Base-by-base conservation (phyloP, 345 rosid genomes). In the Sonneratia alba region DNA sequence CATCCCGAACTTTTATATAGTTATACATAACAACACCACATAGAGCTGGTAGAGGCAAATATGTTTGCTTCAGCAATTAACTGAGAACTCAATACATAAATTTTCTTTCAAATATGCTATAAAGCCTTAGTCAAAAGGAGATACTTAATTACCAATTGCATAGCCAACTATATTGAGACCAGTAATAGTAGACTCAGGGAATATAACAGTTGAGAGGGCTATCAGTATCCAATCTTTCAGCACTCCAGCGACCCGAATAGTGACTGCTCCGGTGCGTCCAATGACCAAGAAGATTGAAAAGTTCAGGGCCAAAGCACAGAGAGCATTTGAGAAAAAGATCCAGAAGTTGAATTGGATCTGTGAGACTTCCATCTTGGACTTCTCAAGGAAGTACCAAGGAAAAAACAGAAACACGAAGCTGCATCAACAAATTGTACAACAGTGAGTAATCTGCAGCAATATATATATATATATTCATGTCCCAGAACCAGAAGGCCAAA, bases 21-120 rank as follows among this genome's bases (percentile, higher is more conserved):
- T 96, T 96, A 85, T 96, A 96, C 91, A 96, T 91, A 63, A 92
- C 98, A 65, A 96, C 99, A 13, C 99, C 99, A 74, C 97, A 89
- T 11, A 96, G 88, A 36, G 99, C 99, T 96, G 88, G 13, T 27
- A 73, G 79, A 10, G 69, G 66, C 68, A 72, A n/a, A 57, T 14
- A 37, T 4, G 24, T 61, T 61, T 40, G 27, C 8, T 22, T 53
- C 34, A 70, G 59, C 34, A 36, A 56, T 36, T 36, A 55, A n/a
- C 7, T 15, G 34, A 19, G 15, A 47, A 10, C 34, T 57, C 34
- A 21, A 1, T 22, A 57, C 1, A 11, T 8, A n/a, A 57, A 6
- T 57, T 57, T n/a, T 62, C 66, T 11, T 62, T 9, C 27, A 27
- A 14, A 21, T 34, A 11, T 53, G 14, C 32, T 15, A 34, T 15